Conservation (phyloP, 2,329 filamentous ascomycete species). For the Calonectria pseudoturangicola region DNA sequence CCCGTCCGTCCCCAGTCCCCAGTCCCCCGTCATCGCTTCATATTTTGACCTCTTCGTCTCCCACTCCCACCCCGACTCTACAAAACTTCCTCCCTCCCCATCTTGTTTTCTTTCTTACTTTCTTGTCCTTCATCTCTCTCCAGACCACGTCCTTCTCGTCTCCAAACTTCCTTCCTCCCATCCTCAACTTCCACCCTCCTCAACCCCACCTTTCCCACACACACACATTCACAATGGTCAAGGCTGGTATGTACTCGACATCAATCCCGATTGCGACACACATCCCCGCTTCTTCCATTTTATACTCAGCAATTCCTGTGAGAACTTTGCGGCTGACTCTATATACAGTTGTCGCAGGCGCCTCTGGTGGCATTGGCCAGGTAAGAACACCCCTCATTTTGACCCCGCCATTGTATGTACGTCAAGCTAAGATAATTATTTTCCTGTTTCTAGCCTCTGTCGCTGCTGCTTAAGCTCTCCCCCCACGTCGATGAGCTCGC, state of each 20-base stretch:
- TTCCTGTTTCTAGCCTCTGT: slow-evolving; percentile 82
- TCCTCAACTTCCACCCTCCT: slow-evolving; percentile 28
- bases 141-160: slow-evolving; percentile 25
- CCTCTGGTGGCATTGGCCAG: slow-evolving; percentile 98
- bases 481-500: slow-evolving; percentile 93
- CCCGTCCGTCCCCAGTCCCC: slow-evolving; percentile 30
- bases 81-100: slow-evolving; percentile 34
- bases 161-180: slow-evolving; percentile 4
- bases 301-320: slow-evolving; percentile 18
- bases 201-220: slow-evolving; percentile 34
- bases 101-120: slow-evolving; percentile 28
- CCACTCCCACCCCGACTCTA: slow-evolving; percentile 48
- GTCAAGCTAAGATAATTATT: slow-evolving; percentile 47
- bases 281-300: slow-evolving; percentile 51
- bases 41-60: slow-evolving; percentile 48
- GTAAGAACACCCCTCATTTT: slow-evolving; percentile 68
- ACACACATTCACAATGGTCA: slow-evolving; percentile 70
- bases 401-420: slow-evolving; percentile 9
- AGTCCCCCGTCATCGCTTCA: slow-evolving; percentile 40
- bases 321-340: slow-evolving; percentile 24
- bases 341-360: slow-evolving; percentile 88
- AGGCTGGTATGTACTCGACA: slow-evolving; percentile 71
- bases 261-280: slow-evolving; percentile 38
- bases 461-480: slow-evolving; percentile 94
- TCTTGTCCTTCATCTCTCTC: slow-evolving; percentile 25